Percentiles rank a stretch among this genome's conserved stretches.
Evolutionary conservation across 2,329 filamentous ascomycete genomes (phyloP).

Genomic region (Curvularia sp.): DNA sequence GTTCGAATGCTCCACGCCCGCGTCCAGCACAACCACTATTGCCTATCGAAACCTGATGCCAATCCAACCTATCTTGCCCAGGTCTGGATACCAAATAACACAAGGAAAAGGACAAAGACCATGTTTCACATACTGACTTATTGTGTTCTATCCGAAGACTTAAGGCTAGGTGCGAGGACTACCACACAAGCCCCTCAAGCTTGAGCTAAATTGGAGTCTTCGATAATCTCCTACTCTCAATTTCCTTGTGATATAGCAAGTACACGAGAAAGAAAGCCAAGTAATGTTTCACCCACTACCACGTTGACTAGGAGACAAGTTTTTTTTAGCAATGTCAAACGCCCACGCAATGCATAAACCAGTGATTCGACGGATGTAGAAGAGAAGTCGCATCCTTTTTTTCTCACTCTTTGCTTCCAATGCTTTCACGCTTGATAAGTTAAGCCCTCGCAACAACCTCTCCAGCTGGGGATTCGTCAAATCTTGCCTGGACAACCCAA

Average conservation of each 20-base stretch:
- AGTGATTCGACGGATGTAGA: not conserved
- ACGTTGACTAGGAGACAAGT: not conserved
- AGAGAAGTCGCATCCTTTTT: not conserved
- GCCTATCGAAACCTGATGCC: no score
- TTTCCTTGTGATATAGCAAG: not conserved
- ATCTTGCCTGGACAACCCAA: slow-evolving; percentile 79
- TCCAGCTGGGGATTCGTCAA: slow-evolving; percentile 26
- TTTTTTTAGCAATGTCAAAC: slow-evolving; percentile 1
- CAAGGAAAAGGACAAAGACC: not conserved
- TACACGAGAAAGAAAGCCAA: not conserved
- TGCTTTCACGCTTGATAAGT: not conserved
- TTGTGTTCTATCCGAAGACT: not conserved
- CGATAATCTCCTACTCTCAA: not conserved
- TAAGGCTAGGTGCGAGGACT: not conserved
- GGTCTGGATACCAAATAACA: no score
- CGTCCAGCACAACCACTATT: no score
- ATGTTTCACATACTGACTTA: not conserved
- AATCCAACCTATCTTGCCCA: no score
- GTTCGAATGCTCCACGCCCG: no score
- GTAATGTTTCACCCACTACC: no score
- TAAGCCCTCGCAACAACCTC: slow-evolving; percentile 12
- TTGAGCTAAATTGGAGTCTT: not conserved
- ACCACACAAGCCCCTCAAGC: not conserved
- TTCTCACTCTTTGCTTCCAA: not conserved
- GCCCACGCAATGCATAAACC: slow-evolving; percentile 18